phyloP scores from a whole-genome alignment of 1,284 basidiomycete genomes.

The Coriolopsis trogii region DNA sequence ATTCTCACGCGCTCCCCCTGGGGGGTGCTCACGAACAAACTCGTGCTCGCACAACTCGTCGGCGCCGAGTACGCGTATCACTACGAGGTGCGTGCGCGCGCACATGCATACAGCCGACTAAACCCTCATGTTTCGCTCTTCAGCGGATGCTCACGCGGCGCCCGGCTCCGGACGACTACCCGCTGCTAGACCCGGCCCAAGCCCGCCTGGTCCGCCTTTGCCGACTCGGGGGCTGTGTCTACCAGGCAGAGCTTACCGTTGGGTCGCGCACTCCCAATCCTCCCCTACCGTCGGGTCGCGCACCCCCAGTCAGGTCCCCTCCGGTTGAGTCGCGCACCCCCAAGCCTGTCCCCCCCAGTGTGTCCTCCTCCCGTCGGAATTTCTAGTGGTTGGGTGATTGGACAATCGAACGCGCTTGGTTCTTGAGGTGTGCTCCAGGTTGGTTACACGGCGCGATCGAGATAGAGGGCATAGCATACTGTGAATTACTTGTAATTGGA shows the following conservation, averaged over 20 bases:
- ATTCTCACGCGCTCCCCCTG: not conserved
- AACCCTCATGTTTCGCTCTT: not conserved
- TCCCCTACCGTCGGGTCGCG: too few species aligned
- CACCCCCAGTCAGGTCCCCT: too few species aligned
- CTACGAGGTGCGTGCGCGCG: not conserved
- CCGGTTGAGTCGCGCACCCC: too few species aligned
- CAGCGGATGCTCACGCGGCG: not conserved
- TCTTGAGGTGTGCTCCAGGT: too few species aligned
- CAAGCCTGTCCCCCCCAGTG: too few species aligned
- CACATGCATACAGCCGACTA: not conserved
- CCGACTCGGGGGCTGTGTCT: not conserved
- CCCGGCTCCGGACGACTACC: not conserved
- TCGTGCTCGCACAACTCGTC: not conserved
- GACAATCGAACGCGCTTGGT: too few species aligned
- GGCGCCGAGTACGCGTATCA: not conserved
- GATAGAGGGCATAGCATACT: too few species aligned
- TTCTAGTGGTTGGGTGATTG: too few species aligned
- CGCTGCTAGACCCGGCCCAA: not conserved
- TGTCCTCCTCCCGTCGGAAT: too few species aligned
- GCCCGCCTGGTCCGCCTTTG: not conserved
- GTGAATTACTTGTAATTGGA: too few species aligned
- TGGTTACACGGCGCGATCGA: too few species aligned
- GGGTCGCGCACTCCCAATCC: too few species aligned
- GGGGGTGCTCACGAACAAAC: not conserved
- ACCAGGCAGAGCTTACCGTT: not conserved